Conservation (phyloP, 768 basidiomycete species). For the Mycena alexandri region DNA sequence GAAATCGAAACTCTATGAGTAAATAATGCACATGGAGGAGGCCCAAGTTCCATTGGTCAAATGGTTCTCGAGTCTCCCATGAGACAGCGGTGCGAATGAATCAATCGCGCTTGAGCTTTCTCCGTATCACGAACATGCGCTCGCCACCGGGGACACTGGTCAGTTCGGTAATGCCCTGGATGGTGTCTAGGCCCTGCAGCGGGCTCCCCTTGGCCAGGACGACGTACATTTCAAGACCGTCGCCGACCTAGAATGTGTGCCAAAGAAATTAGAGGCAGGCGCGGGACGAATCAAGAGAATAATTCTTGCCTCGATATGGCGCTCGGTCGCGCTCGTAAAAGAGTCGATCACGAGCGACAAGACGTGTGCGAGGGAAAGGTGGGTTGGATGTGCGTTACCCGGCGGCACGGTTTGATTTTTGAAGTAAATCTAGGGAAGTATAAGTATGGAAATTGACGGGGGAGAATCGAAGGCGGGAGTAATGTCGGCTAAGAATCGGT, state of each 20-base stretch:
- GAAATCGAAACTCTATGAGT: constrained; percentile 21
- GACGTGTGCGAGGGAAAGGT: constrained; percentile 85
- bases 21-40: constrained; percentile 4
- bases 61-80: not conserved
- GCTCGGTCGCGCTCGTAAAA: constrained; percentile 97
- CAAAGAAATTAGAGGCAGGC: not conserved
- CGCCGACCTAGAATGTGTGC: constrained; percentile 80
- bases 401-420: constrained; percentile 89
- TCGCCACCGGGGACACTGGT: constrained; percentile 72
- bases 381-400: constrained; percentile 69
- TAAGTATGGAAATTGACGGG: not conserved
- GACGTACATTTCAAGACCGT: constrained; percentile 93
- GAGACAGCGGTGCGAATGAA: not conserved
- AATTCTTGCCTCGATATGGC: constrained; percentile 89
- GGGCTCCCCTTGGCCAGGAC: constrained; percentile 80
- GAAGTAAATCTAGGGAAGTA: constrained; percentile 84
- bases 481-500: constrained; percentile 30
- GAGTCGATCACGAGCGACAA: constrained; percentile 93
- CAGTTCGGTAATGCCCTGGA: constrained; percentile 74
- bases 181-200: constrained; percentile 67
- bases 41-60: constrained; percentile 6
- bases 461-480: constrained; percentile 7
- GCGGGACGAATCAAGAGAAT: constrained; percentile 7
- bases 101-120: constrained; percentile 88
- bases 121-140: constrained; percentile 81